These are phyloP conservation scores for Tylopilus sp. DNA, from an alignment of 768 basidiomycete species.

Conservation along the genomic window DNA sequence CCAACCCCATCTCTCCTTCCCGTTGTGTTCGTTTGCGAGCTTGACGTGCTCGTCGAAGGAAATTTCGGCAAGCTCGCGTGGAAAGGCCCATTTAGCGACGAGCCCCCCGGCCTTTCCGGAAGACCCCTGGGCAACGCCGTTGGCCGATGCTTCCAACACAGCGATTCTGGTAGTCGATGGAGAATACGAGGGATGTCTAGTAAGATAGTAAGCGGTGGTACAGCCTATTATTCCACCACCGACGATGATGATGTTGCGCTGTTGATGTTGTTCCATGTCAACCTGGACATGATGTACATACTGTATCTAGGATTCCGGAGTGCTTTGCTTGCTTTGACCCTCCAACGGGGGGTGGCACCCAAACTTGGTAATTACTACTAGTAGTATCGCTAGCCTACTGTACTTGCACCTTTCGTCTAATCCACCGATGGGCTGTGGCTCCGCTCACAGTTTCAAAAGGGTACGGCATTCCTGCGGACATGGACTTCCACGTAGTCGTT, in stretches of 20 bases:
- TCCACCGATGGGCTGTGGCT: neutral
- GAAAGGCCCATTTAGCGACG: slow-evolving; percentile 83
- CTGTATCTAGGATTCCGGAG: too few species aligned
- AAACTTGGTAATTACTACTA: neutral
- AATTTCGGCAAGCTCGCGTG: slow-evolving; percentile 61
- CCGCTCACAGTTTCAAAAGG: neutral
- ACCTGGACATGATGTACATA: too few species aligned
- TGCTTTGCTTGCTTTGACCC: neutral
- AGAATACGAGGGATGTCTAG: slow-evolving; percentile 50
- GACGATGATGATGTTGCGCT: slow-evolving; percentile 61
- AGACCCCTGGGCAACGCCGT: slow-evolving; percentile 72
- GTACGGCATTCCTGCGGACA: neutral
- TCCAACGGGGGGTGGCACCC: slow-evolving; percentile 1
- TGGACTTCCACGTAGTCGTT: slow-evolving; percentile 11
- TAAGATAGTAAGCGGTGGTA: slow-evolving; percentile 78
- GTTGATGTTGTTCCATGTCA: slow-evolving; percentile 16
- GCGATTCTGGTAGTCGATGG: slow-evolving; percentile 45
- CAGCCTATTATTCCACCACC: slow-evolving; percentile 88
- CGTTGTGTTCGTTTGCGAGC: slow-evolving; percentile 67
- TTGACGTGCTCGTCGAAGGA: slow-evolving; percentile 67
- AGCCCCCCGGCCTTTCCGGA: slow-evolving; percentile 86
- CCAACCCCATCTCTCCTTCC: slow-evolving; percentile 79
- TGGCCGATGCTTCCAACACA: slow-evolving; percentile 66
- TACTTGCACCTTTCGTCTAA: too few species aligned
- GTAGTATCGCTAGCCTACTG: too few species aligned